phyloP scores from a whole-genome alignment of 371 early-diverging fungal genomes.

The Circinella minor region DNA sequence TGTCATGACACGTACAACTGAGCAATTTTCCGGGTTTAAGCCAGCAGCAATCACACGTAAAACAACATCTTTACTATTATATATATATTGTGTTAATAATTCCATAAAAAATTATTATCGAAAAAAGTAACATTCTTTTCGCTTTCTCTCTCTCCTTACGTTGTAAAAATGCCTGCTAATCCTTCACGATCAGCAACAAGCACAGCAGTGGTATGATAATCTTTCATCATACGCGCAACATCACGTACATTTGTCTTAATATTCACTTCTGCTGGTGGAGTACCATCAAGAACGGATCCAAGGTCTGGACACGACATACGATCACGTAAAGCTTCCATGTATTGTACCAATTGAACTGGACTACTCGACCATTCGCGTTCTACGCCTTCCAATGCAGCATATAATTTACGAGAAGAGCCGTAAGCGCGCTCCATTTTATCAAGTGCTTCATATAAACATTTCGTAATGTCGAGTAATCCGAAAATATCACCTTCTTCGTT shows the following conservation, averaged over 20 bases:
- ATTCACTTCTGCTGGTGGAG: constrained; percentile 69
- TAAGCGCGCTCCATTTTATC: constrained; percentile 91
- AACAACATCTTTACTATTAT: constrained; percentile 78
- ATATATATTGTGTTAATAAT: no score
- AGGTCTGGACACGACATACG: constrained; percentile 85
- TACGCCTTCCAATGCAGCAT: constrained; percentile 88
- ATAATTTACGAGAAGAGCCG: constrained; percentile 78
- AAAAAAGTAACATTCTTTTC: no score
- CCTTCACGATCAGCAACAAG: constrained; percentile 81
- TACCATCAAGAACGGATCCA: constrained; percentile 70
- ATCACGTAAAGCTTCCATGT: constrained; percentile 57
- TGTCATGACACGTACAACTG: constrained; percentile 93
- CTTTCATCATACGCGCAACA: constrained; percentile 86
- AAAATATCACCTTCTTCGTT: constrained; percentile 87
- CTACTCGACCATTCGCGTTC: constrained; percentile 75
- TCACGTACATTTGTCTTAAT: constrained; percentile 83
- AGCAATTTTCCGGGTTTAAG: constrained; percentile 81
- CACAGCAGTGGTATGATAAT: constrained; percentile 84
- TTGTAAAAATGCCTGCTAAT: constrained; percentile 90
- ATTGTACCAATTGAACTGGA: constrained; percentile 31
- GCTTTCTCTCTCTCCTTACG: constrained; percentile 24
- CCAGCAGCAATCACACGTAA: constrained; percentile 91
- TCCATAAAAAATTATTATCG: no score
- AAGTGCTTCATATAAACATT: constrained; percentile 90
- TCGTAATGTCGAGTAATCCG: constrained; percentile 92